A percentile compares a stretch with the other conserved stretches of the same genome.
Evolutionary conservation across 148 eudicot genomes (phyloP).

Genomic region (Spergularia marina): DNA sequence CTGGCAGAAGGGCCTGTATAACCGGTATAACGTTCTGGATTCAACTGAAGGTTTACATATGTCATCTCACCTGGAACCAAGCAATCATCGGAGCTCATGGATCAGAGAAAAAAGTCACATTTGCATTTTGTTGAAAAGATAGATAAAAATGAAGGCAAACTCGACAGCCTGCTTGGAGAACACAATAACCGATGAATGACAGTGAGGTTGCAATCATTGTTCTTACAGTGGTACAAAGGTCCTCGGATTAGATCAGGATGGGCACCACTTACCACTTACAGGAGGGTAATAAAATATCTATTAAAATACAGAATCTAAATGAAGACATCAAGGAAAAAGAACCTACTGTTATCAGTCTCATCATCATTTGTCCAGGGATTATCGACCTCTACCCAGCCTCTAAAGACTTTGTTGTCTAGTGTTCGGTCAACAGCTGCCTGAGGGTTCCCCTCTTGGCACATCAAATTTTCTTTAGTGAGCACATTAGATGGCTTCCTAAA

Average conservation of each 20-base stretch:
- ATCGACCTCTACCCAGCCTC: constrained; percentile 73
- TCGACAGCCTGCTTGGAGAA: neutral
- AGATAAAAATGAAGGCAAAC: neutral
- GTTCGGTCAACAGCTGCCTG: constrained; percentile 82
- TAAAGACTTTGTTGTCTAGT: constrained; percentile 60
- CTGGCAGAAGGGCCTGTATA: constrained; percentile 90
- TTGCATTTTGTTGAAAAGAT: neutral
- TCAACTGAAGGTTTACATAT: constrained; percentile 83
- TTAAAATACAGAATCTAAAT: neutral
- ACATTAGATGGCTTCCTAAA: constrained; percentile 56
- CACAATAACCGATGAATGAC: neutral
- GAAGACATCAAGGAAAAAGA: constrained; percentile 8
- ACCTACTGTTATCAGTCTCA: constrained; percentile 79
- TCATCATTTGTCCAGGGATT: constrained; percentile 94
- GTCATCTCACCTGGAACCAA: constrained; percentile 88
- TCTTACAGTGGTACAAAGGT: neutral
- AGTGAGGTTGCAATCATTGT: neutral
- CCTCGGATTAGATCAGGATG: too few relatives aligned
- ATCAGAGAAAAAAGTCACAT: neutral
- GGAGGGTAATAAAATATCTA: neutral
- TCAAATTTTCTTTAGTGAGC: constrained; percentile 54
- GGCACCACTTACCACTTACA: too few relatives aligned
- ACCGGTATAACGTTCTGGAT: constrained; percentile 90
- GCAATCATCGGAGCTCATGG: constrained; percentile 1
- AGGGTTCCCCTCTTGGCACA: constrained; percentile 92